Conservation (phyloP, 2,329 filamentous ascomycete species). For the Blastomyces percursus region DNA sequence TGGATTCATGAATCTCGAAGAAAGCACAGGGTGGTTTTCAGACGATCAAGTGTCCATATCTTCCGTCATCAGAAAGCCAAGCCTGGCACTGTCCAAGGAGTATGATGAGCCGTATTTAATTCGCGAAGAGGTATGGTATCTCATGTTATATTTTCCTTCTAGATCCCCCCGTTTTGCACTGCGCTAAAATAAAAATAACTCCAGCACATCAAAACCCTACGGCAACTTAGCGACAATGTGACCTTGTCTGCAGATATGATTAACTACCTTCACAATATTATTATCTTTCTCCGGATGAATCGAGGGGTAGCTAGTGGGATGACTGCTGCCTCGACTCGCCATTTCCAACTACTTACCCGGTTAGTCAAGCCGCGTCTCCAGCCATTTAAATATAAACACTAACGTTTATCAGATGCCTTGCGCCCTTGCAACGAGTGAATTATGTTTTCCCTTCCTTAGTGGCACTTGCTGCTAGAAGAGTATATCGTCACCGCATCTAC, state of each 20-base stretch:
- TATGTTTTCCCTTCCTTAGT: slow-evolving; percentile 80
- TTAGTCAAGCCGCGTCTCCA: slow-evolving; percentile 24
- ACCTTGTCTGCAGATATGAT: slow-evolving; percentile 64
- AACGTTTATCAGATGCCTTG: slow-evolving; percentile 48
- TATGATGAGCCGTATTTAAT: slow-evolving; percentile 3
- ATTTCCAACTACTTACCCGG: slow-evolving; percentile 59
- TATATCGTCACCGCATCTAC: slow-evolving; percentile 74
- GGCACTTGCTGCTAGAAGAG: slow-evolving; percentile 68
- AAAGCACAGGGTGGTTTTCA: slow-evolving; percentile 36
- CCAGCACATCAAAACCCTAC: slow-evolving; percentile 46
- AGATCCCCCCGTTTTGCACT: background rate
- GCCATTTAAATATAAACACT: slow-evolving; percentile 15
- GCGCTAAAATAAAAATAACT: background rate
- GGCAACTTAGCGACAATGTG: slow-evolving; percentile 47
- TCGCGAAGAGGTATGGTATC: slow-evolving; percentile 5
- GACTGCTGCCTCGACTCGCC: slow-evolving; percentile 64
- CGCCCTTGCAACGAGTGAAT: slow-evolving; percentile 66
- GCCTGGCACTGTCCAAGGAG: background rate
- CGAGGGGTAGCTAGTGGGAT: slow-evolving; percentile 71
- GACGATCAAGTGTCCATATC: slow-evolving; percentile 27
- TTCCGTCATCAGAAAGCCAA: slow-evolving; percentile 27
- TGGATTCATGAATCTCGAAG: slow-evolving; percentile 65
- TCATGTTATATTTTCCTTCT: background rate
- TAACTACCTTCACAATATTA: slow-evolving; percentile 77
- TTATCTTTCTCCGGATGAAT: slow-evolving; percentile 78